Percentiles rank a stretch among this genome's conserved stretches.
Conservation (phyloP, 305 asterid species). For the Rubia balearica region DNA sequence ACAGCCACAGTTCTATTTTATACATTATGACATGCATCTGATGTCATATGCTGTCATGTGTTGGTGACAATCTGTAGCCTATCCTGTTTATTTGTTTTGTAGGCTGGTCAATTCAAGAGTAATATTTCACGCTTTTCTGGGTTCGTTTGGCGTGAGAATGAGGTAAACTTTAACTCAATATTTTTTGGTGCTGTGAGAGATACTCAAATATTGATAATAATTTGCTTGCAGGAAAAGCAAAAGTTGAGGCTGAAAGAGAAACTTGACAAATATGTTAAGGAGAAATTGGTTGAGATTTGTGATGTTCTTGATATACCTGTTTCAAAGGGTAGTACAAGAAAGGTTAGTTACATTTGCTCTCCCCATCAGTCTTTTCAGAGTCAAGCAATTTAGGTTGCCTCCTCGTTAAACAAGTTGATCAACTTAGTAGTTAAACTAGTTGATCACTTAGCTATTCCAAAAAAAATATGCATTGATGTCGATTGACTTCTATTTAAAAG, state of each 20-base stretch:
- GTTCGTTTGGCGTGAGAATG: constrained; percentile 81
- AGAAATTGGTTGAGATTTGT: constrained; percentile 38
- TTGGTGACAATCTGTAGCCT: neutral
- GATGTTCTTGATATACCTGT: constrained; percentile 33
- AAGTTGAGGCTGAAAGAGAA: constrained; percentile 36
- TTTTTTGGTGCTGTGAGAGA: neutral
- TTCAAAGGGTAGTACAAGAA: constrained; percentile 24
- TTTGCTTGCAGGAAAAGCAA: constrained; percentile 33
- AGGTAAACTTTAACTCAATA: constrained; percentile 34
- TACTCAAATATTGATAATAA: constrained; percentile 4
- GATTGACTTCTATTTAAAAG: neutral
- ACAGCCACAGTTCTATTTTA: neutral
- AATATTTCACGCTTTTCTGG: constrained; percentile 87
- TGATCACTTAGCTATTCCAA: neutral
- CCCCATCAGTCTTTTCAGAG: constrained; percentile 7
- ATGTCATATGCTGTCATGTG: neutral
- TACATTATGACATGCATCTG: neutral
- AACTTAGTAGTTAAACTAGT: neutral
- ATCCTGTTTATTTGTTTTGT: constrained; percentile 15
- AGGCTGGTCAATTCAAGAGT: constrained; percentile 78
- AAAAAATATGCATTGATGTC: neutral
- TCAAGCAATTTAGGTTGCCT: neutral
- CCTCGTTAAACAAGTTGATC: neutral
- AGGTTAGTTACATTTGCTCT: constrained; percentile 30
- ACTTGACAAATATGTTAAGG: constrained; percentile 34